Conservation (phyloP, 768 basidiomycete species). For the Serendipita sp. region DNA sequence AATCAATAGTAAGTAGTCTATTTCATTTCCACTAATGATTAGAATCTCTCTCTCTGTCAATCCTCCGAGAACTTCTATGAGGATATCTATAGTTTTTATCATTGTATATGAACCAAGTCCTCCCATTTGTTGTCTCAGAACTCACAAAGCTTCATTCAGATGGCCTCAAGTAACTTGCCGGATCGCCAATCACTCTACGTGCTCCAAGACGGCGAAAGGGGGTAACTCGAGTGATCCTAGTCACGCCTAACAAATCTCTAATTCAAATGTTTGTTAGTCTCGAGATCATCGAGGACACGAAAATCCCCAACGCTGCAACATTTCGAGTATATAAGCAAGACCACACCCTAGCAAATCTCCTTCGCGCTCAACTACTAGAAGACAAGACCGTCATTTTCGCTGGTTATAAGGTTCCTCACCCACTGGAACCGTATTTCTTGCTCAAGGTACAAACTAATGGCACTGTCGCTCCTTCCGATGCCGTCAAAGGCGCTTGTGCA, state of each 20-base stretch:
- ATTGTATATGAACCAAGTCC: background rate
- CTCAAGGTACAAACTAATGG: constrained; percentile 96
- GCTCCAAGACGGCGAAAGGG: constrained; percentile 83
- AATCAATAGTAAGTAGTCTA: constrained; percentile 1
- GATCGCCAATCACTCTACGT: constrained; percentile 82
- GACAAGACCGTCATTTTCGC: constrained; percentile 86
- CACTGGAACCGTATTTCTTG: constrained; percentile 83
- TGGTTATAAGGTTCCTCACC: constrained; percentile 96
- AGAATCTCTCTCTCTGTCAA: constrained; percentile 35
- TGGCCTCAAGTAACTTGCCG: constrained; percentile 51
- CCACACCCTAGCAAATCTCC: constrained; percentile 91
- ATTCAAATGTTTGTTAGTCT: constrained; percentile 35
- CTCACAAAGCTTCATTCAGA: background rate
- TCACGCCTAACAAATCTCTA: constrained; percentile 6
- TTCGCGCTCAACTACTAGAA: constrained; percentile 89
- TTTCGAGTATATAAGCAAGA: constrained; percentile 93
- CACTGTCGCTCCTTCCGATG: constrained; percentile 59
- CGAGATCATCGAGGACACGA: constrained; percentile 86
- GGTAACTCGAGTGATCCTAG: constrained; percentile 40
- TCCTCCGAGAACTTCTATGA: constrained; percentile 27
- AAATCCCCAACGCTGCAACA: constrained; percentile 94
- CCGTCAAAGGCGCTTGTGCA: constrained; percentile 70
- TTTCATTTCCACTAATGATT: constrained; percentile 19
- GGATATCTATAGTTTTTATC: constrained; percentile 6
- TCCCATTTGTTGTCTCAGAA: background rate